Conservation (phyloP, 1,139 yeast species). For the Candida dubliniensis region DNA sequence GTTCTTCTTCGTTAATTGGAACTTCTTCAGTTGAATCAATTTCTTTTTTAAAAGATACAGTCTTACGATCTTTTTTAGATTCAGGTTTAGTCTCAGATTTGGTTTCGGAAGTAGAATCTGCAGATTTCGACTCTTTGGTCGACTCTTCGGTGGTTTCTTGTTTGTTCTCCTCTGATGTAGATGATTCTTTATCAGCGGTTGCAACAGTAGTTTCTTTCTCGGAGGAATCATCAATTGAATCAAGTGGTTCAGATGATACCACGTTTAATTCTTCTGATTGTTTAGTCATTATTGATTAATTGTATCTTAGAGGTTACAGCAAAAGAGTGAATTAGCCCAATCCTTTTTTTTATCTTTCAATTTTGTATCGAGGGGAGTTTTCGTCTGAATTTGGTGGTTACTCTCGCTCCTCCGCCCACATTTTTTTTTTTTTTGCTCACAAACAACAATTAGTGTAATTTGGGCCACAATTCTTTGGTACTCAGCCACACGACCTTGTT, state of each 20-base stretch:
- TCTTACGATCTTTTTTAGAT: conserved; percentile 4
- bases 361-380: too few relatives aligned
- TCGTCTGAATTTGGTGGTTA: too few relatives aligned
- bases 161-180: conserved; percentile 8
- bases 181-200: not conserved
- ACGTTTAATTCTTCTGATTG: conserved; percentile 30
- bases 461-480: not conserved
- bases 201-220: conserved; percentile 6
- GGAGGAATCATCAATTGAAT: conserved; percentile 17
- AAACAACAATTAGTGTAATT: too few relatives aligned
- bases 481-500: conserved; percentile 4
- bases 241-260: conserved; percentile 38
- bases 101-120: not conserved
- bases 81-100: conserved; percentile 8
- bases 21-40: conserved; percentile 14
- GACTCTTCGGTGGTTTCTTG: not conserved
- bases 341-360: too few relatives aligned
- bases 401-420: too few relatives aligned
- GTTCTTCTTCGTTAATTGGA: conserved; percentile 15
- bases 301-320: too few relatives aligned
- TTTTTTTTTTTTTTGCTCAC: too few relatives aligned
- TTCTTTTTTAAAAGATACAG: conserved; percentile 6
- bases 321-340: too few relatives aligned
- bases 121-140: not conserved
- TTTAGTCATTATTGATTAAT: conserved; percentile 13